Evolutionary conservation across 352 stramenopile genomes (phyloP), one percentile per base, ranked within the genome.

Genomic region (Plasmopara halstedii): DNA sequence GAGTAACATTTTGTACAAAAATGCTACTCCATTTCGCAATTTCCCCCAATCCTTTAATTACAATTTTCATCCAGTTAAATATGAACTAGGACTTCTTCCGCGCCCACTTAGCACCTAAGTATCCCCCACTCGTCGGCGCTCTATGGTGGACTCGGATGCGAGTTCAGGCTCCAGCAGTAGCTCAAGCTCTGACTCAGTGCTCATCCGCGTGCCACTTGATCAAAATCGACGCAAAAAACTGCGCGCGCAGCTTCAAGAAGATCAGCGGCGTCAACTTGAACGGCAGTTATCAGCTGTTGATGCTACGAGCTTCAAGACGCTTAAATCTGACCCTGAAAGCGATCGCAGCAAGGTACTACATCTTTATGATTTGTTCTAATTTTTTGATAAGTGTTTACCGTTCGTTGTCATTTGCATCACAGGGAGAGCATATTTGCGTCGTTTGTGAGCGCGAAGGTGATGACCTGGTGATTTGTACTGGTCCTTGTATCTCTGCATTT

Each of bases 401-500:
- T 27, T 34, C 3, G 10, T 47, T 38, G 35, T 42, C 32, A 41
- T 42, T 47, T 48, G 27, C 19, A 39, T 26, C 36, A 7, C 36
- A 85, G 67, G 56, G 47, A 27, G 72, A 87, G 26, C 58, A 82
- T 21, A 78, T 88, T 37, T 88, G 77, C 56, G 67, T 82, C 26
- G 51, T 82, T 3, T 88, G 77, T 40, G 77, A 88, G 54, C 64
- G 58, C 21, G 69, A 83, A 31, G 71, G 67, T 27, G 73, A 74
- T 32, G 67, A 71, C 27, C 51, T 70, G 4, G 46, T 76, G 7
- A 56, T 81, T 19, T 92, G 80, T 52, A 60, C 62, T 0, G 81
- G 81, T 3, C 74, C 78, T 21, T 93, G 81, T 45, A 77, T 86
- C 36, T 80, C 73, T 4, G 78, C 80, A 31, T 93, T 80, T 44